Evolutionary conservation across 2,329 filamentous ascomycete genomes (phyloP), one percentile per base, ranked within the genome.

Genomic region (Stemphylium beticola): DNA sequence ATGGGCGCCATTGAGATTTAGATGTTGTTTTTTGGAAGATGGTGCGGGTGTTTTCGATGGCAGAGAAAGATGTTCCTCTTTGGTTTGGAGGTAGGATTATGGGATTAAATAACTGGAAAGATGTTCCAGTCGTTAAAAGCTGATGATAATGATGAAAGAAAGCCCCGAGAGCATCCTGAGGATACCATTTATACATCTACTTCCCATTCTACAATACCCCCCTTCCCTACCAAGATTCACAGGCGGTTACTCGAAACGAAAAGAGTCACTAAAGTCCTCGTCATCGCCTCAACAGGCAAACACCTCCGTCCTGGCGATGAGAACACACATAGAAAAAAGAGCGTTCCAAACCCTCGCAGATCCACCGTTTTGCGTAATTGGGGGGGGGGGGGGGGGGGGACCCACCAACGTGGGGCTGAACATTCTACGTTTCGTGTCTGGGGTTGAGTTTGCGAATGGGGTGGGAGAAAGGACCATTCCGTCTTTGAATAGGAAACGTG

Each of bases 1-100:
- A 72, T 58, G 33, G 67, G 66, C 31, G 67, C 64, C 69, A 72
- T 72, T 18, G 18, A 42, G 33, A 12, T 40, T 50, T 31, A 34
- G 20, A 34, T 37, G 4, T 24, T 39, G 36, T 39, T 20, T 29
- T 38, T 33, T 31, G 32, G 18, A n/a, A n/a, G 8, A 8, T 2
- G 8, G 7, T 26, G 32, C 37, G 38, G 3, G 0, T 24, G 22
- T 34, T 11, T 9, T 29, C 8, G 15, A 17, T 2, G n/a, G n/a
- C 9, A 22, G 22, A 2, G 18, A 18, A 24, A 22, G 10, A 18
- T 22, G 12, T 7, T 33, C 59, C 65, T 68, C 63, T 42, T 60
- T 55, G 18, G 17, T 20, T 18, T 44, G 65, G 57, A 66, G 69
- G 64, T 55, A 34, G 31, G 18, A 52, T 47, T 36, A 37, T 31